Evolutionary conservation across 306 rosid species (phyloP).

Genomic region (Quercus bicolor): DNA sequence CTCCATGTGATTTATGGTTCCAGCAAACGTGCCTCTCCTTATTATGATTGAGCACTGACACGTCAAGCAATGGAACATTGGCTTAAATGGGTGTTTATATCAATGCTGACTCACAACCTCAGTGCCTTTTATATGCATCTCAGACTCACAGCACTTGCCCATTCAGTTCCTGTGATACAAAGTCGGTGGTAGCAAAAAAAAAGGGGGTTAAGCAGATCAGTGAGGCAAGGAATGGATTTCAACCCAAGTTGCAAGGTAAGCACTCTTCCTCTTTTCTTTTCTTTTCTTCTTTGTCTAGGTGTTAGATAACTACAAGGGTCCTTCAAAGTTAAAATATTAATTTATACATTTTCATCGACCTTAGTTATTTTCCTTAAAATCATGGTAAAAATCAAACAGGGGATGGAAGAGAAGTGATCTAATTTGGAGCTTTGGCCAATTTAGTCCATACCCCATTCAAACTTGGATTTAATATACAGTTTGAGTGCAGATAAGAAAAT

Average conservation of each 20-base stretch:
- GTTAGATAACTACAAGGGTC: not conserved
- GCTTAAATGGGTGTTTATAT: not conserved
- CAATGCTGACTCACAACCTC: constrained; percentile 26
- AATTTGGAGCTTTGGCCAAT: not conserved
- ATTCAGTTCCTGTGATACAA: constrained; percentile 1
- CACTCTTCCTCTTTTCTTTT: not conserved
- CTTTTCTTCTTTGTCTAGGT: not conserved
- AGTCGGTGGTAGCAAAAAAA: not conserved
- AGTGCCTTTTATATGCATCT: not conserved
- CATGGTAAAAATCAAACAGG: not conserved
- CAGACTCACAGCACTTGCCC: not conserved
- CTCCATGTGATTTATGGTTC: not conserved
- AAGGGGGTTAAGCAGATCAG: not conserved
- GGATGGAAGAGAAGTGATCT: not conserved
- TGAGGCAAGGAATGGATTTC: constrained; percentile 43
- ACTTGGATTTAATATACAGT: not conserved
- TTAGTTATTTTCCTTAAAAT: not conserved
- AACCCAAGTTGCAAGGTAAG: constrained; percentile 53
- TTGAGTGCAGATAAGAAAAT: not conserved
- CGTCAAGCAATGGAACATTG: not conserved
- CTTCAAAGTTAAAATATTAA: not conserved
- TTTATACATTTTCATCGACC: not conserved
- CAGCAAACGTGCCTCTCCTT: not conserved
- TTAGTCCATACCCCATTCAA: not conserved
- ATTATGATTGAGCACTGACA: too few species aligned